Base-by-base conservation (phyloP, 2,329 filamentous ascomycete genomes). In the Sporothrix brunneoviolacea region DNA sequence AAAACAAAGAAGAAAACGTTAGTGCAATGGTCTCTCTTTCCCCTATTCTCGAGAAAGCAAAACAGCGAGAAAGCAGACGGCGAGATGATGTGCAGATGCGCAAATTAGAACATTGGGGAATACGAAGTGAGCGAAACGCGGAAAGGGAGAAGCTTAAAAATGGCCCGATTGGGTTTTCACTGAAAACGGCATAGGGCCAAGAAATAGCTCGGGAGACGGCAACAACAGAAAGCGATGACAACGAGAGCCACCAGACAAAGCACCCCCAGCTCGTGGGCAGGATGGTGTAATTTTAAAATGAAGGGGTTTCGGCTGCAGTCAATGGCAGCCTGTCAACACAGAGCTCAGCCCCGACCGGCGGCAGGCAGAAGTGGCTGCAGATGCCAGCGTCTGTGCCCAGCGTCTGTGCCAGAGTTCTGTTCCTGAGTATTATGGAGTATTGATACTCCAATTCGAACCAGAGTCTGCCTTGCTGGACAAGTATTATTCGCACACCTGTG, bases 71-170 rank as follows among this genome's bases (percentile, higher is more conserved):
- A n/a, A n/a, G n/a, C n/a, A n/a, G n/a, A n/a, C n/a, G n/a, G 7
- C 13, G 24, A 45, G 21, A 19, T 42, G 42, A 44, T 33, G 42
- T 24, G 42, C 38, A 49, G 30, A 32, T 41, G 38, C 46, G 24
- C 21, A 46, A 28, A 46, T 30, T 32, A 43, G 16, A 43, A 21
- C 19, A 12, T 12, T 7, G 13, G 12, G 24, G 30, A 37, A 37
- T 15, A 27, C 4, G 15, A 28, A 32, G 12, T 19, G 35, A 50
- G 32, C 2, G 18, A 16, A 27, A 22, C 4, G 7, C 24, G 4
- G 9, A 32, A 22, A 18, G 5, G 22, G 28, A 19, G 6, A 24
- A 12, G 41, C 10, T 33, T 16, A 45, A 32, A 40, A 28, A 48
- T 10, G n/a, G 24, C 10, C 24, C 24, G 24, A 28, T n/a, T n/a